phyloP scores from a whole-genome alignment of 2,329 filamentous ascomycete species.

The Pseudocercospora eumusae region DNA sequence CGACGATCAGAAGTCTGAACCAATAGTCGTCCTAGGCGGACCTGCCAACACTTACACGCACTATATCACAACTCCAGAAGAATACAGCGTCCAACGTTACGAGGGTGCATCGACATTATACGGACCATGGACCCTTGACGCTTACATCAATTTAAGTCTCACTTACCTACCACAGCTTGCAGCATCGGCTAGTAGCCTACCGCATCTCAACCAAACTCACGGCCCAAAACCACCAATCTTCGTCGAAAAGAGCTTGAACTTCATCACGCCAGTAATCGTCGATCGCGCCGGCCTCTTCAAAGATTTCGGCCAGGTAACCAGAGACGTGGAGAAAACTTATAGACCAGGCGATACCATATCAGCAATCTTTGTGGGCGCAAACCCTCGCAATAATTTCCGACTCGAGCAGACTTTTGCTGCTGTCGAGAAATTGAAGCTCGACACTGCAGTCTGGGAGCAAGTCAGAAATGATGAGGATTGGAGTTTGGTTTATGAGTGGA shows the following conservation, averaged over 20 bases:
- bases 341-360: constrained; percentile 62
- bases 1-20: constrained; percentile 51
- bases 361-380: constrained; percentile 78
- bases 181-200: constrained; percentile 41
- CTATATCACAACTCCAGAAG: constrained; percentile 76
- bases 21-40: constrained; percentile 80
- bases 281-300: constrained; percentile 68
- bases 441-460: constrained; percentile 59
- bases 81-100: constrained; percentile 83
- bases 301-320: constrained; percentile 68
- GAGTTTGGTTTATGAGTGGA: constrained; percentile 80
- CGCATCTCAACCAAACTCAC: constrained; percentile 29
- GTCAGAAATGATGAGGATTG: constrained; percentile 78
- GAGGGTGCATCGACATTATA: constrained; percentile 93
- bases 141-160: constrained; percentile 85
- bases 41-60: constrained; percentile 90
- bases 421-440: constrained; percentile 63
- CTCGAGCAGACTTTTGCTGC: constrained; percentile 76
- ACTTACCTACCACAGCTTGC: constrained; percentile 68
- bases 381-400: constrained; percentile 83
- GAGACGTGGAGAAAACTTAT: constrained; percentile 53
- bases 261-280: constrained; percentile 76
- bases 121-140: constrained; percentile 77
- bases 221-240: constrained; percentile 77
- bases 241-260: constrained; percentile 70